phyloP scores from a whole-genome alignment of 225 moss, liverwort and hornwort genomes.

The Bryum argenteum region DNA sequence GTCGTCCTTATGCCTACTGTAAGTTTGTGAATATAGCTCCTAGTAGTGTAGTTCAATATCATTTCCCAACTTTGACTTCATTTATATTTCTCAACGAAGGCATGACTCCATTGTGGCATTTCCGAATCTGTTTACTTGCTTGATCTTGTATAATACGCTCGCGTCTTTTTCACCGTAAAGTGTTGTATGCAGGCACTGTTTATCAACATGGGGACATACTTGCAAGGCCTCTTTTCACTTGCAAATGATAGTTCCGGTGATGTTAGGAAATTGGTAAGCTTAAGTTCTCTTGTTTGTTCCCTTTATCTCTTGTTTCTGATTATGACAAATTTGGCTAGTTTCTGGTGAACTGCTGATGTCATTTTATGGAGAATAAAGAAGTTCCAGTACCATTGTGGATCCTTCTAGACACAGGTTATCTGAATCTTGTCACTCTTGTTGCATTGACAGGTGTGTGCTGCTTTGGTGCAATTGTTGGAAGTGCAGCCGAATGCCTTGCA shows the following conservation, averaged over 20 bases:
- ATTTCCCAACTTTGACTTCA: conserved; percentile 18
- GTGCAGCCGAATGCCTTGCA: conserved; percentile 91
- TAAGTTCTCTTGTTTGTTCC: not conserved
- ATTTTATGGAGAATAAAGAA: not conserved
- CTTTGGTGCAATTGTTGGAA: conserved; percentile 94
- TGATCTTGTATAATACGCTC: conserved; percentile 12
- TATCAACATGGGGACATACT: conserved; percentile 87
- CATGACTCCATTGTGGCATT: conserved; percentile 6
- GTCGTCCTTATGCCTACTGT: conserved; percentile 89
- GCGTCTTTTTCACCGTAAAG: conserved; percentile 8
- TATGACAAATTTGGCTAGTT: conserved; percentile 5
- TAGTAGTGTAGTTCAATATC: conserved; percentile 14
- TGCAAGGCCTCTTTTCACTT: conserved; percentile 92
- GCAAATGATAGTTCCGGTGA: conserved; percentile 86
- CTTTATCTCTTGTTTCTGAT: conserved; percentile 18
- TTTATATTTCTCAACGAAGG: conserved; percentile 10
- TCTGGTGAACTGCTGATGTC: too few species aligned
- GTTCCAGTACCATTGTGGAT: conserved; percentile 9
- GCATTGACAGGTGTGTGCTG: conserved; percentile 79
- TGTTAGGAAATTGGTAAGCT: conserved; percentile 92
- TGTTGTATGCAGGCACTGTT: conserved; percentile 76
- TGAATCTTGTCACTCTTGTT: conserved; percentile 29
- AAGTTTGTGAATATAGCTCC: conserved; percentile 54
- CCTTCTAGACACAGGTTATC: conserved; percentile 3
- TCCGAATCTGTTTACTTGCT: conserved; percentile 14